Evolutionary conservation across 2,329 filamentous ascomycete species (phyloP).

Genomic region (Aspergillus fijiensis): DNA sequence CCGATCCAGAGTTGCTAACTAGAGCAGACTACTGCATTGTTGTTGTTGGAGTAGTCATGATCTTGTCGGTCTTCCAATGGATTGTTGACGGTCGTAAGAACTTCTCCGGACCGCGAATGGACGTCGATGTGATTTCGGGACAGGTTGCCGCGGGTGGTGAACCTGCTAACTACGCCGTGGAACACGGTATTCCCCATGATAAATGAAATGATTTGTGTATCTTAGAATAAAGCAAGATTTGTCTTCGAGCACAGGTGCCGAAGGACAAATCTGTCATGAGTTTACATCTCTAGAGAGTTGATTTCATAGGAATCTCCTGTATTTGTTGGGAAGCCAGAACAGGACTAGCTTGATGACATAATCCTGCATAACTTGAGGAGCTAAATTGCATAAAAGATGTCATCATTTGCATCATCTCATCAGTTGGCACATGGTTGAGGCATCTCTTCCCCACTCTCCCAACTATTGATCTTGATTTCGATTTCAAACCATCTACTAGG

Average conservation of each 20-base stretch:
- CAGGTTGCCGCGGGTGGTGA: constrained; percentile 1
- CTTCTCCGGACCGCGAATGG: constrained; percentile 54
- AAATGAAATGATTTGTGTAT: background rate
- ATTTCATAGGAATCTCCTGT: background rate
- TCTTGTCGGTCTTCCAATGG: constrained; percentile 60
- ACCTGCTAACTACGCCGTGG: constrained; percentile 3
- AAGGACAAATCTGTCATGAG: background rate
- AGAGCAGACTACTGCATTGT: constrained; percentile 46
- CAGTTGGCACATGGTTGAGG: background rate
- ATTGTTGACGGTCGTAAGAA: constrained; percentile 62
- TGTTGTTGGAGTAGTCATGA: constrained; percentile 58
- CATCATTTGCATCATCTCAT: background rate
- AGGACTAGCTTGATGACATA: background rate
- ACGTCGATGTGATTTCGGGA: constrained; percentile 34
- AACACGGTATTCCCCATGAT: background rate
- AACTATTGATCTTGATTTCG: background rate
- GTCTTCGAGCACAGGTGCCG: background rate
- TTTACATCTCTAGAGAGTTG: background rate
- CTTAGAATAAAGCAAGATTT: background rate
- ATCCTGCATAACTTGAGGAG: background rate
- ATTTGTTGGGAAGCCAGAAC: background rate
- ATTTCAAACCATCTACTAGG: background rate
- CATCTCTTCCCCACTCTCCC: background rate
- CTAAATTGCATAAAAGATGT: background rate
- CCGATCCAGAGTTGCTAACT: constrained; percentile 1